Conservation (phyloP, 257 asterid genomes). For the Gentiana macrophylla region DNA sequence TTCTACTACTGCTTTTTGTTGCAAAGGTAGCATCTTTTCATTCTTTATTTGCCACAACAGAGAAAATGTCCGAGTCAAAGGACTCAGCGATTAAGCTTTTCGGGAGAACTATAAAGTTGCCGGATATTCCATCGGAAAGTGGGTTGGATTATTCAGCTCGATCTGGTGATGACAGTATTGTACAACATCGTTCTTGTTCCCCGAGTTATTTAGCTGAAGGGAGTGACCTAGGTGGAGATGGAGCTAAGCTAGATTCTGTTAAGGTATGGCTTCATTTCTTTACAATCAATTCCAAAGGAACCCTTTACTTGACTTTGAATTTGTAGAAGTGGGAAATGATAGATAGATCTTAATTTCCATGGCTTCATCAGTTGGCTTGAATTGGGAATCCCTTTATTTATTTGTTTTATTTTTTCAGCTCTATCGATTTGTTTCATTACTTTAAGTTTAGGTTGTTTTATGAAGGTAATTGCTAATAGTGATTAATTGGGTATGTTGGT, state of each 20-base stretch:
- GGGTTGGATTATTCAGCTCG: conserved; percentile 19
- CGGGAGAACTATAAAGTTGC: conserved; percentile 69
- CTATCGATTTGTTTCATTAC: no score
- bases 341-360: conserved; percentile 29
- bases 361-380: no score
- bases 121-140: conserved; percentile 22
- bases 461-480: no score
- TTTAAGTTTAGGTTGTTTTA: no score
- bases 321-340: neutral
- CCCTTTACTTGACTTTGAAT: conserved; percentile 10
- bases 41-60: conserved; percentile 4
- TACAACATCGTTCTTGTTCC: conserved; percentile 31
- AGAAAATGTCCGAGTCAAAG: conserved; percentile 49
- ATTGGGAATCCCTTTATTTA: no score
- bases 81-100: conserved; percentile 89
- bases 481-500: no score
- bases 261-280: conserved; percentile 32
- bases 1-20: neutral
- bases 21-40: neutral
- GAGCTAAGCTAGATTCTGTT: conserved; percentile 30
- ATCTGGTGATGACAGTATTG: conserved; percentile 20
- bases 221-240: conserved; percentile 21
- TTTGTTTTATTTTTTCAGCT: no score
- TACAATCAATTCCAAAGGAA: conserved; percentile 5
- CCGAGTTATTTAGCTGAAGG: conserved; percentile 36